A percentile compares a stretch with the other conserved stretches of the same genome.
These are phyloP conservation scores for Solanum virginianum DNA, from an alignment of 257 asterid genomes.

Conservation along the genomic window DNA sequence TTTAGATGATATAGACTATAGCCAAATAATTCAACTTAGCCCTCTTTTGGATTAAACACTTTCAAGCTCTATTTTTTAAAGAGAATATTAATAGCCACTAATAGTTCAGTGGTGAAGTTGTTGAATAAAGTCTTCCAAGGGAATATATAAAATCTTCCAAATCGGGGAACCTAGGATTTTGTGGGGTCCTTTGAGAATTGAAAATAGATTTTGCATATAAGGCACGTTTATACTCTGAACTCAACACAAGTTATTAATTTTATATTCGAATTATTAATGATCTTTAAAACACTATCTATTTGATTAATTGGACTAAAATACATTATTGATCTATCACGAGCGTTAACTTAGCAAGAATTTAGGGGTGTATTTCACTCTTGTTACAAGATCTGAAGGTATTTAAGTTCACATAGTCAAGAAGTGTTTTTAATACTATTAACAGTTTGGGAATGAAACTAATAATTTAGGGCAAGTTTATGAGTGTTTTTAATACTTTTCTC, in stretches of 20 bases:
- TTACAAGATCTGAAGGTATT: too few relatives aligned
- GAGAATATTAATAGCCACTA: not conserved
- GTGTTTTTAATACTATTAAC: too few relatives aligned
- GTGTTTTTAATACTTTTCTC: not conserved
- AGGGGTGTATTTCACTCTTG: too few relatives aligned
- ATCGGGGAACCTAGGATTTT: not conserved
- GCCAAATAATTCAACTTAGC: not conserved
- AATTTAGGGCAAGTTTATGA: accelerated
- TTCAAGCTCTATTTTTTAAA: not conserved
- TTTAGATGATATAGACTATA: not conserved
- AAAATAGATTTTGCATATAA: not conserved
- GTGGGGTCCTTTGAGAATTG: not conserved
- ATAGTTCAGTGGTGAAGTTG: not conserved
- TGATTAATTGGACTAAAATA: too few relatives aligned
- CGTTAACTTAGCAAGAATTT: too few relatives aligned
- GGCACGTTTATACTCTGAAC: too few relatives aligned
- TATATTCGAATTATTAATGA: too few relatives aligned
- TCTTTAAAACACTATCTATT: too few relatives aligned
- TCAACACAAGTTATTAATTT: too few relatives aligned
- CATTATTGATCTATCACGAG: too few relatives aligned
- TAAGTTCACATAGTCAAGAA: too few relatives aligned
- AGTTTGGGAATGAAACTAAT: too few relatives aligned
- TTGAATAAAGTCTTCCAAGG: not conserved
- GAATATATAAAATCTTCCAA: not conserved
- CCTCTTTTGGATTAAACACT: not conserved